A percentile compares a stretch with the other conserved stretches of the same genome.
Evolutionary conservation across 2,329 filamentous ascomycete genomes (phyloP).

Genomic region (Grosmannia serpens): DNA sequence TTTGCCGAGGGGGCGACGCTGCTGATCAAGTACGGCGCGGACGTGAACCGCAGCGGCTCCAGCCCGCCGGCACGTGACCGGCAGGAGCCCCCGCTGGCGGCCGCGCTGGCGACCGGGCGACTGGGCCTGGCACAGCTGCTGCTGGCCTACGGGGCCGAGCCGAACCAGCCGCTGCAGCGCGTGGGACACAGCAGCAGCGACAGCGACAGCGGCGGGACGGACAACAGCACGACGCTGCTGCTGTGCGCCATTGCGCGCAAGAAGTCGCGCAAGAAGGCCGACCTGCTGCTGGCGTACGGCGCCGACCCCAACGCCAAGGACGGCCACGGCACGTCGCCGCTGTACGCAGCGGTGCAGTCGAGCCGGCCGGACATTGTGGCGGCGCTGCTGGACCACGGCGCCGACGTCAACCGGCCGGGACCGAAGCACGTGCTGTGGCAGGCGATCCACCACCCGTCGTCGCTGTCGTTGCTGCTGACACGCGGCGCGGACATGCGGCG

Average conservation of each 20-base stretch:
- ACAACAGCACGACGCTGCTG: slow-evolving; percentile 48
- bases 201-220: slow-evolving; percentile 7
- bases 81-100: slow-evolving; percentile 41
- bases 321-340: slow-evolving; percentile 47
- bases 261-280: slow-evolving; percentile 40
- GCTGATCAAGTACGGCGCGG: slow-evolving; percentile 54
- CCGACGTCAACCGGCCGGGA: slow-evolving; percentile 56
- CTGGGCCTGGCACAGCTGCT: slow-evolving; percentile 46
- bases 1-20: slow-evolving; percentile 45
- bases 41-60: slow-evolving; percentile 37
- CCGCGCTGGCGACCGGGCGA: slow-evolving; percentile 39
- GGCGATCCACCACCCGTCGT: slow-evolving; percentile 45
- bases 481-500: slow-evolving; percentile 50
- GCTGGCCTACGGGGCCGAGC: slow-evolving; percentile 49
- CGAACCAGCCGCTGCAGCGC: slow-evolving; percentile 33
- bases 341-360: slow-evolving; percentile 49
- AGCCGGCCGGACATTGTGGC: slow-evolving; percentile 45
- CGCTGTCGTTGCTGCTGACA: slow-evolving; percentile 44
- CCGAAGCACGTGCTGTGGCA: slow-evolving; percentile 61
- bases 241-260: slow-evolving; percentile 49
- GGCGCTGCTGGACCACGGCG: slow-evolving; percentile 39
- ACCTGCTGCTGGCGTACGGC: slow-evolving; percentile 49
- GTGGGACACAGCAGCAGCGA: slow-evolving; percentile 17
- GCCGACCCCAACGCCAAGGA: slow-evolving; percentile 48
- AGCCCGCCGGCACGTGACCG: slow-evolving; percentile 25